Conservation (phyloP, 2,329 filamentous ascomycete species). For the Fusarium sp. region DNA sequence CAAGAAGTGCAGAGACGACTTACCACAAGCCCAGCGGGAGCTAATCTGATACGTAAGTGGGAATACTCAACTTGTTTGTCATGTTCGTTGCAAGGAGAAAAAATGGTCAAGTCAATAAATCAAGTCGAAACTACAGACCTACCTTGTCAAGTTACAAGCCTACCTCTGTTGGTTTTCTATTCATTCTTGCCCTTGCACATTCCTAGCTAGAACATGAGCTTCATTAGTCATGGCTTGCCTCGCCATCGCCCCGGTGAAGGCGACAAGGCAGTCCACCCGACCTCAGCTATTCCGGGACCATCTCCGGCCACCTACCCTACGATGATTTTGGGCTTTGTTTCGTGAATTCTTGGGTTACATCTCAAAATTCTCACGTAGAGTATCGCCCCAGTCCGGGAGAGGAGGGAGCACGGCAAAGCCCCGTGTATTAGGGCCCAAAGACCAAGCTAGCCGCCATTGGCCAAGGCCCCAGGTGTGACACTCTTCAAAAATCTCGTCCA, state of each 20-base stretch:
- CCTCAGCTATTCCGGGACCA: not conserved
- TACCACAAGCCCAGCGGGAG: not conserved
- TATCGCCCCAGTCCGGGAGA: not conserved
- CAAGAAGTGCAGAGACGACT: not conserved
- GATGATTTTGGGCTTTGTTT: not conserved
- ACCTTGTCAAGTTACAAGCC: not conserved
- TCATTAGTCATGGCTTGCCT: not conserved
- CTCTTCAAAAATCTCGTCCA: not conserved
- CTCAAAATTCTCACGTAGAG: not conserved
- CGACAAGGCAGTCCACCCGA: not conserved
- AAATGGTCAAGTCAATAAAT: not conserved
- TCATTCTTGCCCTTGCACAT: not conserved
- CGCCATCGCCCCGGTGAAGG: not conserved
- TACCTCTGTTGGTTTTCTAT: not conserved
- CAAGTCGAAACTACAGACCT: not conserved
- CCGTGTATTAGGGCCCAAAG: no score
- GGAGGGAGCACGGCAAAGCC: not conserved
- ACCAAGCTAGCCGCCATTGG: no score
- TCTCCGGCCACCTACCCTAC: not conserved
- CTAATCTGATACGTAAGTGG: not conserved
- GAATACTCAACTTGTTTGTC: not conserved
- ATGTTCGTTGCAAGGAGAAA: not conserved
- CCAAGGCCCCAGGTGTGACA: not conserved
- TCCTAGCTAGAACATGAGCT: not conserved
- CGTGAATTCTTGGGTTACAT: not conserved